Evolutionary conservation across 352 stramenopile species (phyloP).

Genomic region (Pythium vanterpoolii): DNA sequence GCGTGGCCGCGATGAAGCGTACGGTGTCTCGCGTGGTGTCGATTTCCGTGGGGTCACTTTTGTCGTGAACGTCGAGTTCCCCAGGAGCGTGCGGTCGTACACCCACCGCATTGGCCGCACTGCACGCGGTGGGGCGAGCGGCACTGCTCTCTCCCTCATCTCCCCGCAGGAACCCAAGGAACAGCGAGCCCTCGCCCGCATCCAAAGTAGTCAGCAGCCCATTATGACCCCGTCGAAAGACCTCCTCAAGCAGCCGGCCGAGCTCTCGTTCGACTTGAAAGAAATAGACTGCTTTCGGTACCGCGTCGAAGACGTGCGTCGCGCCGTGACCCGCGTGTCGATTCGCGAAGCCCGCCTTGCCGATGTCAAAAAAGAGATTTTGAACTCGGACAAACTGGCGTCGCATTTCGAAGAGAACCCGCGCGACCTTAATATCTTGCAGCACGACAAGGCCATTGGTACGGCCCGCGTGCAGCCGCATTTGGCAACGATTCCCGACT

Average conservation of each 20-base stretch:
- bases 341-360: conserved; percentile 94
- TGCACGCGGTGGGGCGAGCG: conserved; percentile 93
- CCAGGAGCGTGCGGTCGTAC: conserved; percentile 93
- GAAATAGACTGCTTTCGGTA: conserved; percentile 99
- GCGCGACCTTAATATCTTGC: conserved; percentile 91
- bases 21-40: conserved; percentile 96
- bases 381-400: conserved; percentile 97
- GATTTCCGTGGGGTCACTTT: conserved; percentile 99
- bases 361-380: conserved; percentile 97
- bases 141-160: conserved; percentile 96
- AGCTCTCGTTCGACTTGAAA: conserved; percentile 96
- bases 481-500: conserved; percentile 94
- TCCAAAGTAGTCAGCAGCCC: conserved; percentile 92
- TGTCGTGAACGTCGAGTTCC: conserved; percentile 99
- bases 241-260: conserved; percentile 90
- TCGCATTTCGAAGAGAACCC: conserved; percentile 98
- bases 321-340: conserved; percentile 92
- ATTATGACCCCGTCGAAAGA: conserved; percentile 76
- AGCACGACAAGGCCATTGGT: conserved; percentile 96
- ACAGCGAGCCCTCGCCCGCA: conserved; percentile 73
- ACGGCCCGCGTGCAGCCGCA: conserved; percentile 94
- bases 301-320: conserved; percentile 93
- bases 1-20: conserved; percentile 83
- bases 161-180: conserved; percentile 78
- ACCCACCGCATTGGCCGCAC: conserved; percentile 98